These are phyloP conservation scores for Ilyonectria robusta DNA, from an alignment of 2,329 filamentous ascomycete species.

Conservation along the genomic window DNA sequence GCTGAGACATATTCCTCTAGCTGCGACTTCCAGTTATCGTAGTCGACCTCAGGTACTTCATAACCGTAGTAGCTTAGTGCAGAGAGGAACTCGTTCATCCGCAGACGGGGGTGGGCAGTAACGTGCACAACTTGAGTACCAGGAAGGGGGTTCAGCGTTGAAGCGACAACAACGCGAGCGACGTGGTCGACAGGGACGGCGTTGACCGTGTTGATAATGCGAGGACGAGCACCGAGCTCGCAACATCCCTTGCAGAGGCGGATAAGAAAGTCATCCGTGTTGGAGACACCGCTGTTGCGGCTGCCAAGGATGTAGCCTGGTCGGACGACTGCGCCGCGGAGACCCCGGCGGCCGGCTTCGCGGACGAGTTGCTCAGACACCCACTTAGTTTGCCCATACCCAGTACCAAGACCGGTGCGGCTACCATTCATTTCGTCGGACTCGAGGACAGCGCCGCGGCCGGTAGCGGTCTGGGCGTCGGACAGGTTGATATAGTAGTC, in stretches of 20 bases:
- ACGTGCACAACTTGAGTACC: slow-evolving; percentile 78
- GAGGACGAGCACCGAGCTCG: slow-evolving; percentile 80
- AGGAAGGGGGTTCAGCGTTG: slow-evolving; percentile 71
- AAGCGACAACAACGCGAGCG: slow-evolving; percentile 80
- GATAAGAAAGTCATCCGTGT: slow-evolving; percentile 91
- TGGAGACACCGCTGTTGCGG: slow-evolving; percentile 76
- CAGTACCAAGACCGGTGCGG: slow-evolving; percentile 81
- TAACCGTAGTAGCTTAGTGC: slow-evolving; percentile 79
- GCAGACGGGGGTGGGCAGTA: slow-evolving; percentile 83
- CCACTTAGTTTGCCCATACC: slow-evolving; percentile 93
- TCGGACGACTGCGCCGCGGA: slow-evolving; percentile 84
- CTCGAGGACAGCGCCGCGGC: slow-evolving; percentile 79
- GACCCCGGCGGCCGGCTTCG: slow-evolving; percentile 83
- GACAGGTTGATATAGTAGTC: slow-evolving; percentile 85
- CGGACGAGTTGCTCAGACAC: slow-evolving; percentile 74
- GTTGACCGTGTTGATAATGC: slow-evolving; percentile 89
- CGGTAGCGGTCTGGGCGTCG: slow-evolving; percentile 61
- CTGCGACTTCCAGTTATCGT: slow-evolving; percentile 57
- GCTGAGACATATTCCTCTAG: slow-evolving; percentile 43
- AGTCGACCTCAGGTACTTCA: slow-evolving; percentile 82
- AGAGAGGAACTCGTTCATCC: slow-evolving; percentile 82
- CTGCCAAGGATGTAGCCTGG: slow-evolving; percentile 90
- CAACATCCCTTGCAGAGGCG: slow-evolving; percentile 90
- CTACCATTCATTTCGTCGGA: slow-evolving; percentile 84
- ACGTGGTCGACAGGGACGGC: slow-evolving; percentile 90